Conservation (phyloP, 140 eudicot species). For the Senecio squalidus region DNA sequence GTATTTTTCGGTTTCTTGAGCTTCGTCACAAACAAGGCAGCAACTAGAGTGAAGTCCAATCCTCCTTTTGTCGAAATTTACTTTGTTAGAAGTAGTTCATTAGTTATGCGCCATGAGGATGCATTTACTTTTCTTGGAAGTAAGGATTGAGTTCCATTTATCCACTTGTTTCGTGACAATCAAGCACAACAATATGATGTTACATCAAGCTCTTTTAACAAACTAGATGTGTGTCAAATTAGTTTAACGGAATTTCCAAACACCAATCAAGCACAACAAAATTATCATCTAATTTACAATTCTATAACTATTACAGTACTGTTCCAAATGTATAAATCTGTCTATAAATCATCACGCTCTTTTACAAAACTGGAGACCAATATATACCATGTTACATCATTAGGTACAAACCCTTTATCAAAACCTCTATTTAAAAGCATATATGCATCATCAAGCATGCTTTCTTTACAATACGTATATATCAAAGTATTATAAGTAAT, state of each 20-base stretch:
- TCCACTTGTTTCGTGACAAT: too few relatives aligned
- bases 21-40: too few relatives aligned
- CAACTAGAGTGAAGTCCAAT: too few relatives aligned
- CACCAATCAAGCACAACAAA: conserved; percentile 2
- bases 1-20: too few relatives aligned
- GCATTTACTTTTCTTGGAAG: too few relatives aligned
- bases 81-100: too few relatives aligned
- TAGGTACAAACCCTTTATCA: conserved; percentile 62
- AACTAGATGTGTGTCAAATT: too few relatives aligned
- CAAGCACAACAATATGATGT: too few relatives aligned
- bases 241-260: neutral
- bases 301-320: neutral
- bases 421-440: conserved; percentile 59
- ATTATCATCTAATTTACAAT: neutral
- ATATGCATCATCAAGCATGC: conserved; percentile 63
- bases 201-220: too few relatives aligned
- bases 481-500: conserved; percentile 79
- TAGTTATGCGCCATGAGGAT: too few relatives aligned
- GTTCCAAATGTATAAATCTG: conserved; percentile 13
- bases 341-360: conserved; percentile 29
- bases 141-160: too few relatives aligned
- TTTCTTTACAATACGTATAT: conserved; percentile 53
- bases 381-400: conserved; percentile 75
- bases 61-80: too few relatives aligned
- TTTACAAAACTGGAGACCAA: conserved; percentile 39